Base-by-base conservation (phyloP, 495 filamentous ascomycete genomes). In the Penicillium goetzii region DNA sequence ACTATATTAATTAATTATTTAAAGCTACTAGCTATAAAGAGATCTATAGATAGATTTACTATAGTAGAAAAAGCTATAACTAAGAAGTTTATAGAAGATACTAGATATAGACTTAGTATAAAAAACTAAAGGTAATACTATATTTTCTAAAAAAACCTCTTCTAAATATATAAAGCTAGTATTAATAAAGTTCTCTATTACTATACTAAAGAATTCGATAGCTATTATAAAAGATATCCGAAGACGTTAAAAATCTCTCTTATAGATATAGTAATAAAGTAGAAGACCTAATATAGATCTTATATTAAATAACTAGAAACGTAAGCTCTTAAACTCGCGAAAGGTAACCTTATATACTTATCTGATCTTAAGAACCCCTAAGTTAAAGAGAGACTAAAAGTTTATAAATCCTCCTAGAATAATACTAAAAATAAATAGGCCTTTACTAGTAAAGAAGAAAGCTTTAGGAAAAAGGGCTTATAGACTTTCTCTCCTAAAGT, bases 271-370 rank as follows among this genome's bases (percentile, higher is more conserved):
- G 38, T 66, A 38, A 36, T 40, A 34, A 28, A 17, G n/a, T 71
- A 52, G 65, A 62, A 71, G 45, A 57, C 58, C 14, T 0, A 58
- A 12, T 62, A 71, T 62, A 11, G 47, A 30, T 26, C 59, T 54
- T 28, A 65, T n/a, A 67, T 70, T 40, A 56, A 67, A 50, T 61
- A 65, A 58, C 53, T 70, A 5, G 68, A 70, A 65, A 58, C 25
- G 19, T 56, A 50, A n/a, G 28, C 60, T 36, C 15, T 47, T 40
- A 43, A 23, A 56, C 25, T 58, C 12, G 43, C 3, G 2, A 53
- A 11, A 54, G 65, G 65, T 0, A 53, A 64, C 50, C 26, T 38
- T 0, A 58, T 12, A 32, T 23, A 54, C 4, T 0, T 54, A 1
- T 49, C 15, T 15, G 25, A 59, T 12, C 65, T 68, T 14, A 19